These are phyloP conservation scores for Terfezia boudieri DNA, from an alignment of 495 filamentous ascomycete genomes.

Conservation along the genomic window DNA sequence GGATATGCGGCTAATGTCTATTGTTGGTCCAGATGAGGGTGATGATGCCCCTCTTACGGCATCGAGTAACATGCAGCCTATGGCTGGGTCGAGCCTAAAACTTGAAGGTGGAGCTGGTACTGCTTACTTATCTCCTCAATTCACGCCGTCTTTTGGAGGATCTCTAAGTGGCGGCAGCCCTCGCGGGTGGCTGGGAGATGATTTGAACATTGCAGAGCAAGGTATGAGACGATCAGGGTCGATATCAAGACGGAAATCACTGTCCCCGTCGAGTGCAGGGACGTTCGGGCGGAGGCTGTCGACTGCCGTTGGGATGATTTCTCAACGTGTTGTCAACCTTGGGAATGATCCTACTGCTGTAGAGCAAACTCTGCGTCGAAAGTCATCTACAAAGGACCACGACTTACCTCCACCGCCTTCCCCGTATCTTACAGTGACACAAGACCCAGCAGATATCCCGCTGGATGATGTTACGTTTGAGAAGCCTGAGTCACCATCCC, in stretches of 20 bases:
- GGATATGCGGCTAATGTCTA: conserved; percentile 10
- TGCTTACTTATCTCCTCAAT: not conserved
- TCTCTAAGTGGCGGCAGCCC: conserved; percentile 38
- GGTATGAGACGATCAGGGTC: conserved; percentile 38
- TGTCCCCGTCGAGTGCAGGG: conserved; percentile 28
- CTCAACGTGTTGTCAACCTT: conserved; percentile 89
- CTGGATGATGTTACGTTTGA: not conserved
- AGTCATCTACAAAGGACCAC: conserved; percentile 29
- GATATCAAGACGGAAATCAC: conserved; percentile 28
- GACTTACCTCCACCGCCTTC: conserved; percentile 21
- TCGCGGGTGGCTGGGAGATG: conserved; percentile 31
- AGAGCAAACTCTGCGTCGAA: conserved; percentile 47
- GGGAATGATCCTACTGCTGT: conserved; percentile 62
- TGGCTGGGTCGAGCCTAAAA: conserved; percentile 33
- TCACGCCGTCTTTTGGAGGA: conserved; percentile 35
- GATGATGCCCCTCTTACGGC: conserved; percentile 44
- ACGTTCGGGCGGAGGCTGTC: conserved; percentile 61
- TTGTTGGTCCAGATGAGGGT: conserved; percentile 24
- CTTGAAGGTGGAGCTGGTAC: conserved; percentile 14
- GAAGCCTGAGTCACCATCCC: conserved; percentile 29
- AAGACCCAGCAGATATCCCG: not conserved
- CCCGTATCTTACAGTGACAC: not conserved
- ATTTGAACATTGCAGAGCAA: conserved; percentile 34
- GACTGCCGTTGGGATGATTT: conserved; percentile 76
- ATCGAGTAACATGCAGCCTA: conserved; percentile 37